Conservation (phyloP, 129 eudicot species). For the Glebionis coronaria region DNA sequence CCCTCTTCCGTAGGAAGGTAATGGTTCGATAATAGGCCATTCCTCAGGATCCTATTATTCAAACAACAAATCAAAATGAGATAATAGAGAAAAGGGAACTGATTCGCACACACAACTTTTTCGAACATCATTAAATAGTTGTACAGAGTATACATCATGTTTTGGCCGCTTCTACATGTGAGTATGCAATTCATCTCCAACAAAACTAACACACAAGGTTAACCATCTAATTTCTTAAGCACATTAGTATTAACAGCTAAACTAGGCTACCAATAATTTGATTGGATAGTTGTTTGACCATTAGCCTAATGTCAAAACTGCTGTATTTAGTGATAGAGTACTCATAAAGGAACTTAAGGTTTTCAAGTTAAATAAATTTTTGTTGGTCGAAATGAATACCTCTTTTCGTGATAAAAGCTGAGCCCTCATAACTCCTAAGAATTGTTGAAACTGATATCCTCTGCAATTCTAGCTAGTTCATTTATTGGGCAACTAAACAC, state of each 20-base stretch:
- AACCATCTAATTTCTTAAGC: not conserved
- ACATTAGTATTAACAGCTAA: not conserved
- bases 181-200: too few relatives aligned
- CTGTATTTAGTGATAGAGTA: not conserved
- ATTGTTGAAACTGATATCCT: constrained; percentile 9
- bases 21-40: constrained; percentile 92
- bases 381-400: constrained; percentile 13
- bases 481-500: constrained; percentile 28
- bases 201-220: too few relatives aligned
- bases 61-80: not conserved
- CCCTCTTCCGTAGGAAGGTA: constrained; percentile 99
- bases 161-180: too few relatives aligned
- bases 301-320: constrained; percentile 15
- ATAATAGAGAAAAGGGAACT: not conserved
- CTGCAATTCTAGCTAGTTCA: constrained; percentile 14
- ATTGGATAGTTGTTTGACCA: not conserved
- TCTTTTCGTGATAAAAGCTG: not conserved
- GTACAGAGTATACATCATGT: too few relatives aligned
- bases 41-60: constrained; percentile 68
- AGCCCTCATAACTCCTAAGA: constrained; percentile 8
- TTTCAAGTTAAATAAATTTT: not conserved
- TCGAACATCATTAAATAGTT: too few relatives aligned
- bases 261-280: not conserved
- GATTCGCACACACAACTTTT: too few relatives aligned
- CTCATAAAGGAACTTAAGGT: not conserved